These are phyloP conservation scores for Cladorrhinum sp. DNA, from an alignment of 2,329 filamentous ascomycete species.

Conservation along the genomic window DNA sequence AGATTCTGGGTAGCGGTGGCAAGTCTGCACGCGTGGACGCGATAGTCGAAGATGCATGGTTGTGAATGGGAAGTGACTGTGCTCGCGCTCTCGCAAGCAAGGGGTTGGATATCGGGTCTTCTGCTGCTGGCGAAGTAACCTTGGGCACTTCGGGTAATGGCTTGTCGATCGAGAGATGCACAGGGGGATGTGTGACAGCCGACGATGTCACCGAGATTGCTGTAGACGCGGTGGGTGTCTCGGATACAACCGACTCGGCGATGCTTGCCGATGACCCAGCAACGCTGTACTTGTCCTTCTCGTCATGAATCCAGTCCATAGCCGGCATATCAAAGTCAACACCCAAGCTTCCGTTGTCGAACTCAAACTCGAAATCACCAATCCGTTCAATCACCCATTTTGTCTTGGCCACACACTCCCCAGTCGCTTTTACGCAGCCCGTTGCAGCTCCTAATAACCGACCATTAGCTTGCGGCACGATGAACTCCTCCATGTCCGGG, in stretches of 20 bases:
- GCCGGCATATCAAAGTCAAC: constrained; percentile 55
- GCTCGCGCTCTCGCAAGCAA: constrained; percentile 43
- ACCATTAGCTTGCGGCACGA: constrained; percentile 76
- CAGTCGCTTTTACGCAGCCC: constrained; percentile 82
- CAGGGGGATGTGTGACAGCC: constrained; percentile 36
- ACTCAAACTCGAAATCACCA: constrained; percentile 86
- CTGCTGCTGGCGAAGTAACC: constrained; percentile 42
- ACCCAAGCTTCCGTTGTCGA: constrained; percentile 55
- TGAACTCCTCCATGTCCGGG: constrained; percentile 65
- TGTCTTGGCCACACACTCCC: constrained; percentile 85
- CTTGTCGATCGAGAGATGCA: constrained; percentile 56
- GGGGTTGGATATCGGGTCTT: constrained; percentile 23
- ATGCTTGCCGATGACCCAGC: constrained; percentile 38
- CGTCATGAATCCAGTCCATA: constrained; percentile 44
- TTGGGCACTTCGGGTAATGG: constrained; percentile 65
- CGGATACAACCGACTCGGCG: constrained; percentile 37
- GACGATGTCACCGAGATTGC: constrained; percentile 32
- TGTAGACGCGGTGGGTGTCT: constrained; percentile 33
- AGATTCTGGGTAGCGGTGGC: constrained; percentile 57
- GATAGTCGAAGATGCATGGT: constrained; percentile 46
- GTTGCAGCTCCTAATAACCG: constrained; percentile 76
- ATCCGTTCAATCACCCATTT: constrained; percentile 82
- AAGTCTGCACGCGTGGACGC: constrained; percentile 48
- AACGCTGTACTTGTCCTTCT: constrained; percentile 29
- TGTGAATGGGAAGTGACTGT: constrained; percentile 40